Base-by-base conservation (phyloP, 164 flowering plant genomes). In the Annona squamosa region DNA sequence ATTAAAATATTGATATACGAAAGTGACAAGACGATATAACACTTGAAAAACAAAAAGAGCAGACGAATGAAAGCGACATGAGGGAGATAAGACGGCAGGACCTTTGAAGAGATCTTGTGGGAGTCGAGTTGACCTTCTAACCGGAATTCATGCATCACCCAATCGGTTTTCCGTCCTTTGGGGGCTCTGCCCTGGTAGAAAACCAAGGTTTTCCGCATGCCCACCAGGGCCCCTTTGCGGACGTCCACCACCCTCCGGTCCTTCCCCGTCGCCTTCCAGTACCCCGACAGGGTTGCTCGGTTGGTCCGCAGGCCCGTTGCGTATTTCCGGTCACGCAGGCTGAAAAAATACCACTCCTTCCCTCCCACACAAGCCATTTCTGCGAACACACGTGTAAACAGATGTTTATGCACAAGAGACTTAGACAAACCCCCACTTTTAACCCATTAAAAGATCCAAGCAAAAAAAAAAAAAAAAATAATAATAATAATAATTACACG, bases 121-220 rank as follows among this genome's bases (percentile, higher is more conserved):
- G 90, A 88, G 81, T 80, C 78, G 16, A 77, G 78, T 10, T 87
- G 89, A 12, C 83, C 88, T 73, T 91, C 87, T 9, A 88, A 77
- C 44, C 97, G 76, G 63, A 88, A 91, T 74, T 91, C 97, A 79
- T 91, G 97, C 97, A 91, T 91, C 71, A 91, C 91, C 97, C 97
- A 91, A 0, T 87, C 85, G 0, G 89, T 84, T 70, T 91, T 91
- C 9, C 63, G 81, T 2, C 97, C 97, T 69, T 82, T 88, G 42
- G 97, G 97, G 1, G 97, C 97, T 62, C 93, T 82, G 0, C 93
- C 93, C 81, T 82, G 80, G 76, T 91, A 89, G 72, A 91, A 91
- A 45, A 91, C 97, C 45, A 91, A 72, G 6, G 97, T 91, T 63
- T 91, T 91, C 64, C 97, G 87, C 97, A 90, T 91, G 46, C 97